phyloP scores from a whole-genome alignment of 2,329 filamentous ascomycete genomes.

The Clonostachys rhizophaga region DNA sequence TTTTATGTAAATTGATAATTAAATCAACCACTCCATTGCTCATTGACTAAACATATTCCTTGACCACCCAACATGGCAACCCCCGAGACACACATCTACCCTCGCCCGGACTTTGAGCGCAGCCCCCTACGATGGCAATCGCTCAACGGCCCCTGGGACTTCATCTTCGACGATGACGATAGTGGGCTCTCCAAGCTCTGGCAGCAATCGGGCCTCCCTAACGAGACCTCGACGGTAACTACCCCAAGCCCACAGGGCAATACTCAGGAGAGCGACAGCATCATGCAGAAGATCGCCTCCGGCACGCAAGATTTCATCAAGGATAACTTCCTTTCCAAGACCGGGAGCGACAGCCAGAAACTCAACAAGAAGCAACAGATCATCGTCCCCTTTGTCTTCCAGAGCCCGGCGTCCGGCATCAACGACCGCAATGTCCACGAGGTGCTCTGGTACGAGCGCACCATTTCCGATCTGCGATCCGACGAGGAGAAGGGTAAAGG shows the following conservation, averaged over 20 bases:
- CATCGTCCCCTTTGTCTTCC: conserved; percentile 61
- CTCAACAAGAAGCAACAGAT: conserved; percentile 46
- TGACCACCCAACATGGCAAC: not conserved
- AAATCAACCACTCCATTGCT: not conserved
- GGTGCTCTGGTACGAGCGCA: conserved; percentile 62
- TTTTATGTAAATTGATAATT: too few species aligned
- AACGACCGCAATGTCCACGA: conserved; percentile 59
- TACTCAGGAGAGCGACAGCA: conserved; percentile 20
- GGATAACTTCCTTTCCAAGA: conserved; percentile 31
- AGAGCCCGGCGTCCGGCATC: conserved; percentile 59
- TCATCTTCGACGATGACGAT: conserved; percentile 62
- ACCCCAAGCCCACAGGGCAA: conserved; percentile 12
- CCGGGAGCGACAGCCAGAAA: conserved; percentile 12
- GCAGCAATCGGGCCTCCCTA: conserved; percentile 46
- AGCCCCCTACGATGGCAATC: conserved; percentile 50
- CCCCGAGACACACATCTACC: conserved; percentile 33
- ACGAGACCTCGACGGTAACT: conserved; percentile 22
- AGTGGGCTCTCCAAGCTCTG: conserved; percentile 46
- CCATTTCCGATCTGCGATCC: conserved; percentile 42
- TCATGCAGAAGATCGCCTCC: conserved; percentile 39
- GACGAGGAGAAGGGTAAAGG: conserved; percentile 29
- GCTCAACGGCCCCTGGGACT: conserved; percentile 59
- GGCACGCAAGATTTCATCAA: conserved; percentile 41
- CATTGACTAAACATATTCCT: not conserved
- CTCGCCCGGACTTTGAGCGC: conserved; percentile 61